A percentile compares a stretch with the other conserved stretches of the same genome.
These are phyloP conservation scores for Chaetomium fimeti DNA, from an alignment of 495 filamentous ascomycete species.

Conservation along the genomic window DNA sequence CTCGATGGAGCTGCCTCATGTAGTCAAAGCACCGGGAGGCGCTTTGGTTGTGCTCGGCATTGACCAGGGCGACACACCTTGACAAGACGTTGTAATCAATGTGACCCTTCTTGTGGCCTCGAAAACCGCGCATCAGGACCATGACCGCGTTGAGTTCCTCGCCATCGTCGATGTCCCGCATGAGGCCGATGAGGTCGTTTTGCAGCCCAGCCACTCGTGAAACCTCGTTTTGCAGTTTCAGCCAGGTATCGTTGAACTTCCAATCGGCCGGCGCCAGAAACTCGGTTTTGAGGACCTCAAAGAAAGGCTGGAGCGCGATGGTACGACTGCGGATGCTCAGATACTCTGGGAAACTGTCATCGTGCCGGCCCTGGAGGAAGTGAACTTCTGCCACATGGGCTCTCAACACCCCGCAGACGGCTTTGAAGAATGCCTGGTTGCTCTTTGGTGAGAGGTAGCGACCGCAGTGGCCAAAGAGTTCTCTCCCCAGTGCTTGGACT, in stretches of 20 bases:
- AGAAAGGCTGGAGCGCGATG: constrained; percentile 27
- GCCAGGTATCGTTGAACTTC: constrained; percentile 1
- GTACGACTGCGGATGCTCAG: constrained; percentile 25
- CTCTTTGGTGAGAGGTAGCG: constrained; percentile 6
- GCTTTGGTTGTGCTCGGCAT: constrained; percentile 21
- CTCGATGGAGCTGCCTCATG: constrained; percentile 3
- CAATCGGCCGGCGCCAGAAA: not conserved
- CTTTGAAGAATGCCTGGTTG: constrained; percentile 18
- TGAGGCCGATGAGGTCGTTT: constrained; percentile 30
- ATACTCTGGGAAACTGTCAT: constrained; percentile 20
- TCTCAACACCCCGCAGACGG: constrained; percentile 13
- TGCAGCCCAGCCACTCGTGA: constrained; percentile 23
- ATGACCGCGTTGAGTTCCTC: constrained; percentile 28
- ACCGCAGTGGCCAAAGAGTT: constrained; percentile 6
- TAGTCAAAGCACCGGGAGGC: constrained; percentile 18
- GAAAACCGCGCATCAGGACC: constrained; percentile 14
- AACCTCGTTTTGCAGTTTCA: constrained; percentile 21
- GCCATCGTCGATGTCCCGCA: constrained; percentile 24
- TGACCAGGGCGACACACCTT: constrained; percentile 13
- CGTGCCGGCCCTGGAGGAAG: constrained; percentile 16
- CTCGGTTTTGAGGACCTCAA: constrained; percentile 28
- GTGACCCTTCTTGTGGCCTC: not conserved
- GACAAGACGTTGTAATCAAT: not conserved
- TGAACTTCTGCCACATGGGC: constrained; percentile 25
- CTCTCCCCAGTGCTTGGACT: constrained; percentile 7